These are phyloP conservation scores for Boletus pseudopeckii DNA, from an alignment of 768 basidiomycete species.

Conservation along the genomic window DNA sequence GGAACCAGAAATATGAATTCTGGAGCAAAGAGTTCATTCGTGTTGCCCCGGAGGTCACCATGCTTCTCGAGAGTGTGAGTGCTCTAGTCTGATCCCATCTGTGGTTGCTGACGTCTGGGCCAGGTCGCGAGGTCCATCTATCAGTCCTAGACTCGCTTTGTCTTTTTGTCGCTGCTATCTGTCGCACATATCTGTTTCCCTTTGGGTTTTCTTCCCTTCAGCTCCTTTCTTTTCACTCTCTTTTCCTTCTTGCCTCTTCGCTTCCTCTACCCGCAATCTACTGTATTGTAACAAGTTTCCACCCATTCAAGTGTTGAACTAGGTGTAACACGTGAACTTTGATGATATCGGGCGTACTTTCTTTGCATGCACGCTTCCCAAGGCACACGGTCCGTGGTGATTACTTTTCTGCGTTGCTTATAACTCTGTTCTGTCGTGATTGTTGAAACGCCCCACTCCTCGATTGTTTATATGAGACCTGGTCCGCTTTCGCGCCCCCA, in stretches of 20 bases:
- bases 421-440: slow-evolving; percentile 13
- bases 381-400: slow-evolving; percentile 12
- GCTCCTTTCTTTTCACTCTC: not conserved
- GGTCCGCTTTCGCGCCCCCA: slow-evolving; percentile 1
- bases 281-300: slow-evolving; percentile 78
- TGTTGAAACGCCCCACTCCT: slow-evolving; percentile 3
- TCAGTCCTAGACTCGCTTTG: slow-evolving; percentile 63
- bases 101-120: slow-evolving; percentile 2
- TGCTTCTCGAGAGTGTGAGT: slow-evolving; percentile 81
- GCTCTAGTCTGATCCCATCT: not conserved
- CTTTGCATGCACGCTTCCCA: slow-evolving; percentile 13
- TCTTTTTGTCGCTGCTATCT: slow-evolving; percentile 72
- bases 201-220: slow-evolving; percentile 46
- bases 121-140: slow-evolving; percentile 79
- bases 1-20: slow-evolving; percentile 87
- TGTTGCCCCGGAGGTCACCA: slow-evolving; percentile 80
- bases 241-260: slow-evolving; percentile 18
- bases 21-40: slow-evolving; percentile 86
- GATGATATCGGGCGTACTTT: slow-evolving; percentile 32
- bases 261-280: slow-evolving; percentile 47
- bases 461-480: slow-evolving; percentile 21
- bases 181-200: slow-evolving; percentile 70
- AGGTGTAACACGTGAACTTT: slow-evolving; percentile 48
- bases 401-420: slow-evolving; percentile 10
- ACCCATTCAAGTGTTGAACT: slow-evolving; percentile 57